Percentiles rank a stretch among this genome's conserved stretches.
Conservation (phyloP, 164 flowering plant genomes). For the Piper longum region DNA sequence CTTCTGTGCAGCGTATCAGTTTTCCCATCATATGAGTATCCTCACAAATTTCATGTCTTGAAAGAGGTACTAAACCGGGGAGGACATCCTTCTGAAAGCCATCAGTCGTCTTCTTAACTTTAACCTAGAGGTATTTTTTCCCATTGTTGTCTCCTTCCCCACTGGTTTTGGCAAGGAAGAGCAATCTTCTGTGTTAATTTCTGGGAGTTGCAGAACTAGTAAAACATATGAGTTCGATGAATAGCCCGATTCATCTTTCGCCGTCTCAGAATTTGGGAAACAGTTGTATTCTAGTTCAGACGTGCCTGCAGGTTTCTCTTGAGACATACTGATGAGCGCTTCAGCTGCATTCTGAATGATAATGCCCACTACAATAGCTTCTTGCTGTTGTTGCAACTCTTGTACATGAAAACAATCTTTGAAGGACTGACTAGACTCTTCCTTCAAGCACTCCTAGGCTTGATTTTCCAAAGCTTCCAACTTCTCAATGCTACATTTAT, state of each 20-base stretch:
- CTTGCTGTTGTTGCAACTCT: conserved; percentile 9
- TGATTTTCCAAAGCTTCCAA: conserved; percentile 1
- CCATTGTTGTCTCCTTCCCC: conserved; percentile 12
- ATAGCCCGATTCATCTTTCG: conserved; percentile 21
- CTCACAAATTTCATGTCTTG: conserved; percentile 48
- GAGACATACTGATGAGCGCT: conserved; percentile 24
- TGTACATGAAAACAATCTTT: not conserved
- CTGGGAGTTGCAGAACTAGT: conserved; percentile 18
- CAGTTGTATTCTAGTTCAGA: conserved; percentile 7
- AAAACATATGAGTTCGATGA: conserved; percentile 45
- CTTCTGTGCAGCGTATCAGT: conserved; percentile 34
- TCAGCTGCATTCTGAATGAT: conserved; percentile 30
- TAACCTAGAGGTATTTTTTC: not conserved
- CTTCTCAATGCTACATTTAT: conserved; percentile 7
- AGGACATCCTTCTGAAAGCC: conserved; percentile 52
- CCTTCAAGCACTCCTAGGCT: not conserved
- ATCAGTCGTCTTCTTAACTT: conserved; percentile 45
- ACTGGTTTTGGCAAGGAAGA: conserved; percentile 21
- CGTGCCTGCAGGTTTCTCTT: conserved; percentile 8
- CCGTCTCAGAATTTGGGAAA: conserved; percentile 4
- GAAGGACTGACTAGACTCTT: conserved; percentile 1
- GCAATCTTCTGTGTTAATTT: conserved; percentile 27
- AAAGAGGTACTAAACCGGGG: conserved; percentile 43
- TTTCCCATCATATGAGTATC: conserved; percentile 38
- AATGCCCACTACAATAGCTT: conserved; percentile 16